These are phyloP conservation scores for Naematelia encephala DNA, from an alignment of 768 basidiomycete genomes.

Conservation along the genomic window DNA sequence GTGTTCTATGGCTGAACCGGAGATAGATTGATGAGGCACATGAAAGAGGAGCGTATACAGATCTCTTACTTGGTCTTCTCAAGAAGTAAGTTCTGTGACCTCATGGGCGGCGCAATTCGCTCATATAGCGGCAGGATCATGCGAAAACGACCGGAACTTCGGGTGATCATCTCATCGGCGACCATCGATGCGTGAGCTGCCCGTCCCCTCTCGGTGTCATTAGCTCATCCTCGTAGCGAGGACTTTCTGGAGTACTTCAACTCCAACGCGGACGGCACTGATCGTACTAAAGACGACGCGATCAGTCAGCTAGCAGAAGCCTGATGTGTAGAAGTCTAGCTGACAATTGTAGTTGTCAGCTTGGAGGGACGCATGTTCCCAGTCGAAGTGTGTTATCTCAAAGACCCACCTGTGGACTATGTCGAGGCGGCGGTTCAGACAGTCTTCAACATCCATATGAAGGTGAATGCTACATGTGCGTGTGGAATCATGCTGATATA, in stretches of 20 bases:
- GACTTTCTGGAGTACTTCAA: conserved; percentile 88
- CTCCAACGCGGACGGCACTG: conserved; percentile 55
- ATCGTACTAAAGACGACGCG: conserved; percentile 60
- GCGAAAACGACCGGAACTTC: conserved; percentile 79
- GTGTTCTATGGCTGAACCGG: neutral
- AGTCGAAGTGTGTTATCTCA: conserved; percentile 82
- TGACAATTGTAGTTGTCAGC: conserved; percentile 59
- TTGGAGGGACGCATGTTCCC: conserved; percentile 93
- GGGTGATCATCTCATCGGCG: conserved; percentile 91
- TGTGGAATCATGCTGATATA: neutral
- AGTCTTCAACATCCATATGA: conserved; percentile 88
- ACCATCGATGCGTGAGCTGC: conserved; percentile 74
- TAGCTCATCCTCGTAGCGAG: conserved; percentile 47
- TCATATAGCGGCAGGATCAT: conserved; percentile 68
- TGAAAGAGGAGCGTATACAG: conserved; percentile 93
- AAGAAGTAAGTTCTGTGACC: conserved; percentile 67
- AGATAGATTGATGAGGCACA: conserved; percentile 80
- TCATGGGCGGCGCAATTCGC: neutral
- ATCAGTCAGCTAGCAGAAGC: conserved; percentile 52
- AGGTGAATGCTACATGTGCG: conserved; percentile 56
- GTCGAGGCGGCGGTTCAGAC: conserved; percentile 83
- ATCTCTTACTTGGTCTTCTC: conserved; percentile 81
- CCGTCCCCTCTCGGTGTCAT: neutral
- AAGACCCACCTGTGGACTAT: conserved; percentile 73
- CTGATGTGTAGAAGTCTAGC: neutral